phyloP scores from a whole-genome alignment of 106 monocot species.

The Ottelia alismoides region DNA sequence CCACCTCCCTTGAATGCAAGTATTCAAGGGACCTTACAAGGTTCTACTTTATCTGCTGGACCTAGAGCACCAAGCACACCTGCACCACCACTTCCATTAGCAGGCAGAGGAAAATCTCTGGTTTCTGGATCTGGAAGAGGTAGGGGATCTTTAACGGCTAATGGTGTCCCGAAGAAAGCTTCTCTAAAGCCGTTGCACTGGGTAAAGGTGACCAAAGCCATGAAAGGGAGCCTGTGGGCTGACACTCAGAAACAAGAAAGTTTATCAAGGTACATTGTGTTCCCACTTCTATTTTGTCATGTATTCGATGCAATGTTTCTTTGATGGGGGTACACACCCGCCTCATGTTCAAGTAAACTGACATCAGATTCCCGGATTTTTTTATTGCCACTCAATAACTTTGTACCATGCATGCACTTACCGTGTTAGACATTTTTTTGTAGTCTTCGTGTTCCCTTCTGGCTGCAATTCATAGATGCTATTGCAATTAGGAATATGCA shows the following conservation, averaged over 20 bases:
- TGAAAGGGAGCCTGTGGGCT: constrained; percentile 98
- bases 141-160: constrained; percentile 30
- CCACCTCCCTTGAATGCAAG: constrained; percentile 24
- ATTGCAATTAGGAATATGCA: no score
- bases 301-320: no score
- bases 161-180: constrained; percentile 58
- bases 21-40: constrained; percentile 16
- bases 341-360: no score
- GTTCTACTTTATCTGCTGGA: constrained; percentile 33
- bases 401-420: no score
- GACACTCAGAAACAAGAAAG: constrained; percentile 75
- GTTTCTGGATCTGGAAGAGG: constrained; percentile 18
- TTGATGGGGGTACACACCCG: no score
- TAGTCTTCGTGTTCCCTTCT: no score
- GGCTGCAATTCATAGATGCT: no score
- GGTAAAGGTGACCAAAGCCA: constrained; percentile 92
- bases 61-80: constrained; percentile 24
- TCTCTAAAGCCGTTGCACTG: constrained; percentile 91
- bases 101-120: constrained; percentile 15
- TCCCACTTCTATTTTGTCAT: no score
- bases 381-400: no score
- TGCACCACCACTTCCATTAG: constrained; percentile 31
- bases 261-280: constrained; percentile 78
- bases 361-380: no score
- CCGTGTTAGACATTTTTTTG: no score